Conservation (phyloP, 129 eudicot genomes). For the Flaveria linearis region DNA sequence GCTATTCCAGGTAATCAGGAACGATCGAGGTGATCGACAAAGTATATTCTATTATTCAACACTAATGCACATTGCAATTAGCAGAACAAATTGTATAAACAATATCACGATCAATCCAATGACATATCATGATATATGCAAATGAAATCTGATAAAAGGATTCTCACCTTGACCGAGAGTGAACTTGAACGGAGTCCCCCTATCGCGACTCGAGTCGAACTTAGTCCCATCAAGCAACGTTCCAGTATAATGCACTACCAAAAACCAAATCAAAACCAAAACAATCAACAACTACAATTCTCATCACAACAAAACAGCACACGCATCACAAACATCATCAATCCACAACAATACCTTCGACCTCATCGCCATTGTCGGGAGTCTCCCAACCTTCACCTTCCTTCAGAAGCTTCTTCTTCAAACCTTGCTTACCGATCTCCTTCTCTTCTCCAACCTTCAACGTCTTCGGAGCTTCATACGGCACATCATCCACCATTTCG, state of each 20-base stretch:
- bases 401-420: slow-evolving; percentile 91
- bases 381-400: slow-evolving; percentile 88
- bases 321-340: not conserved
- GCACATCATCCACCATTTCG: slow-evolving; percentile 51
- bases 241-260: slow-evolving; percentile 88
- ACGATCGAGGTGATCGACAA: not conserved
- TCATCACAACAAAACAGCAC: no score
- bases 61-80: not conserved
- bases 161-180: slow-evolving; percentile 83
- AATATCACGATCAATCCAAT: not conserved
- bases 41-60: not conserved
- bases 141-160: not conserved
- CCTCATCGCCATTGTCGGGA: slow-evolving; percentile 93
- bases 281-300: not conserved
- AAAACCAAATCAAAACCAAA: not conserved
- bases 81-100: not conserved
- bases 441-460: slow-evolving; percentile 89
- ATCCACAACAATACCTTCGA: slow-evolving; percentile 54
- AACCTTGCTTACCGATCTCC: slow-evolving; percentile 73
- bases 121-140: not conserved
- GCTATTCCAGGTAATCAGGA: not conserved
- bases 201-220: slow-evolving; percentile 90
- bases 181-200: slow-evolving; percentile 82
- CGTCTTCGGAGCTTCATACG: slow-evolving; percentile 41
- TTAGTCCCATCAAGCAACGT: slow-evolving; percentile 85